Conservation (phyloP, 805 yeast genomes). For the Lachancea meyersii region DNA sequence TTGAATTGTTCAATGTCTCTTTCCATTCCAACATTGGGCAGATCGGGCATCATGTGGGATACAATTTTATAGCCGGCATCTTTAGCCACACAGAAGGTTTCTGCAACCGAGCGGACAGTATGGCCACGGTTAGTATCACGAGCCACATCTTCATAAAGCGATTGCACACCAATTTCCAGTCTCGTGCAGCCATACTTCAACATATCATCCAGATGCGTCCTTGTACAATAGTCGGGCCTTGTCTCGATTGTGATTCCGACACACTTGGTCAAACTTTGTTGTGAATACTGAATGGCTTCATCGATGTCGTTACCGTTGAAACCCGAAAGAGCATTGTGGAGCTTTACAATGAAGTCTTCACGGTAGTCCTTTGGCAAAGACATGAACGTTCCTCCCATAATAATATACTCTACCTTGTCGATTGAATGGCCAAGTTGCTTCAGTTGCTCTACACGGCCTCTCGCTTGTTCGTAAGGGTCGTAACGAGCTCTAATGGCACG, state of each 20-base stretch:
- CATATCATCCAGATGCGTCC: constrained; percentile 93
- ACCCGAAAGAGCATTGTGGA: constrained; percentile 94
- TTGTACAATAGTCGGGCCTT: constrained; percentile 97
- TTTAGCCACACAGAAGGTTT: constrained; percentile 91
- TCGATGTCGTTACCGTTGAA: constrained; percentile 79
- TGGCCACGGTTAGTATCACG: constrained; percentile 98
- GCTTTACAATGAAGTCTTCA: constrained; percentile 78
- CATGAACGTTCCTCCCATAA: constrained; percentile 99
- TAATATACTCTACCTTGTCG: constrained; percentile 94
- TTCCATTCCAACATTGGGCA: constrained; percentile 98
- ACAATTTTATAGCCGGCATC: constrained; percentile 98
- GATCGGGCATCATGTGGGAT: constrained; percentile 99
- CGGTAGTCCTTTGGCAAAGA: constrained; percentile 84
- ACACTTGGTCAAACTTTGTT: constrained; percentile 92
- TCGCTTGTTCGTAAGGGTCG: constrained; percentile 96
- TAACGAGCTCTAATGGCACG: constrained; percentile 98
- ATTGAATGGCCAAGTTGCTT: constrained; percentile 93
- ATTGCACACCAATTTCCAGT: constrained; percentile 93
- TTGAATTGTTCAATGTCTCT: constrained; percentile 92
- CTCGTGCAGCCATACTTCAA: constrained; percentile 94
- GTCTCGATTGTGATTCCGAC: constrained; percentile 98
- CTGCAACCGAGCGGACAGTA: constrained; percentile 92
- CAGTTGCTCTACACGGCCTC: constrained; percentile 94
- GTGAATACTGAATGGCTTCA: constrained; percentile 86
- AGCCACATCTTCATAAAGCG: constrained; percentile 96